phyloP scores from a whole-genome alignment of 2,329 filamentous ascomycete species.

The Fusarium sp. region DNA sequence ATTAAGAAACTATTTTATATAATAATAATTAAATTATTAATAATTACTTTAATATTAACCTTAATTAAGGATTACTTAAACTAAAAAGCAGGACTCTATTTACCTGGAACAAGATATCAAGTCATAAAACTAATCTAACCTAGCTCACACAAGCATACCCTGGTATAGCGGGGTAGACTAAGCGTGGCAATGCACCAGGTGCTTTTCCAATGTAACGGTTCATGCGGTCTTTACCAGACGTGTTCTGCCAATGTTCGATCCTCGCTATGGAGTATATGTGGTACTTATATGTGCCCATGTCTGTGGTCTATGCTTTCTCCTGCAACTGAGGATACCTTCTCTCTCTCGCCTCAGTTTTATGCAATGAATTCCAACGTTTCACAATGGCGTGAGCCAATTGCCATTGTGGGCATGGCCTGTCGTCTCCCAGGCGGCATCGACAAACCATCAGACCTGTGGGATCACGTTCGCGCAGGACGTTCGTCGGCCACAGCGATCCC shows the following conservation, averaged over 20 bases:
- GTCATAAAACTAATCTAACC: too few relatives aligned
- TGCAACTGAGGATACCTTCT: conserved; percentile 6
- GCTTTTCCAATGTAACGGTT: conserved; percentile 3
- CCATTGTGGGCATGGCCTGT: conserved; percentile 40
- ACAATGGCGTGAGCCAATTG: conserved; percentile 40
- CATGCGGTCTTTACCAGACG: conserved; percentile 6
- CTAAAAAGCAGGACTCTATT: too few relatives aligned
- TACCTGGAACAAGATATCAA: too few relatives aligned
- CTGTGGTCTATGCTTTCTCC: conserved; percentile 2
- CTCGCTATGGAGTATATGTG: not conserved
- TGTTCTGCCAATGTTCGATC: not conserved
- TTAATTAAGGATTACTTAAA: too few relatives aligned
- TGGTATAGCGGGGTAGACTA: conserved; percentile 7
- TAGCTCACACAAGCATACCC: conserved; percentile 6
- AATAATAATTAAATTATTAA: too few relatives aligned
- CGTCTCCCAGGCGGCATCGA: conserved; percentile 40
- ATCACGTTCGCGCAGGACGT: conserved; percentile 36
- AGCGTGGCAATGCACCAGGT: conserved; percentile 1
- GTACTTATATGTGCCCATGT: conserved; percentile 8
- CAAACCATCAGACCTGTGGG: conserved; percentile 39
- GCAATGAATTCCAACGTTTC: conserved; percentile 33
- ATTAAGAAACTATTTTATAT: too few relatives aligned
- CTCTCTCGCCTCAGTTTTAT: conserved; percentile 8
- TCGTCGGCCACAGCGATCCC: conserved; percentile 38
- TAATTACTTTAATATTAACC: too few relatives aligned